Evolutionary conservation across 805 yeast species (phyloP), one percentile per base, ranked within the genome.

Genomic region (Ascoidea asiatica): DNA sequence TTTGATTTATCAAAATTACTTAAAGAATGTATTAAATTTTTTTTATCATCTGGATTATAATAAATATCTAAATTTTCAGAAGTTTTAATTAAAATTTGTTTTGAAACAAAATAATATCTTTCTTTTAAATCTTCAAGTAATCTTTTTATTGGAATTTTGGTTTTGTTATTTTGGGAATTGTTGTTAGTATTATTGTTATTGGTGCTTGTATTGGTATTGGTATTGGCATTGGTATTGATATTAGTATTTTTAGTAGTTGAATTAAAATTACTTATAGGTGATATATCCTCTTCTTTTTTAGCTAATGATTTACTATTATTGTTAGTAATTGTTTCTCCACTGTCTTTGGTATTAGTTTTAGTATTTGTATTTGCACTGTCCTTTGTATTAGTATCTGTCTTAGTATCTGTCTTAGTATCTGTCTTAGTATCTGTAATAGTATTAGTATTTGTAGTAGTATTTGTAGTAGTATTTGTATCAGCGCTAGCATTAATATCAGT

Each of bases 111-210:
- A 56, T 89, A 92, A 57, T 86, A 87, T 37, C 88, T 79, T 45
- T 77, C 87, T 53, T 88, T 87, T 45, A 92, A 60, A 50, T 88
- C 97, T 53, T 90, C 97, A 21, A 84, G 49, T 0, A 78, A 56
- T 23, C 92, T 63, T n/a, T n/a, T n/a, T n/a, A n/a, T n/a, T n/a
- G n/a, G n/a, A 5, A 52, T 48, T 6, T 49, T 40, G 43, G 48
- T 39, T 41, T 41, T 35, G 15, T 29, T 29, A 29, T 29, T 3
- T 15, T 8, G 15, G 35, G 4, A 29, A 29, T 29, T 29, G n/a
- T n/a, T n/a, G n/a, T n/a, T n/a, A n/a, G n/a, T n/a, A n/a, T n/a
- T n/a, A n/a, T n/a, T n/a, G n/a, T n/a, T n/a, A n/a, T n/a, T n/a
- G n/a, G n/a, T n/a, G n/a, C n/a, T n/a, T n/a, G n/a, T n/a, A n/a